These are phyloP conservation scores for Sporothrix sp. DNA, from an alignment of 2,329 filamentous ascomycete genomes.

Conservation along the genomic window DNA sequence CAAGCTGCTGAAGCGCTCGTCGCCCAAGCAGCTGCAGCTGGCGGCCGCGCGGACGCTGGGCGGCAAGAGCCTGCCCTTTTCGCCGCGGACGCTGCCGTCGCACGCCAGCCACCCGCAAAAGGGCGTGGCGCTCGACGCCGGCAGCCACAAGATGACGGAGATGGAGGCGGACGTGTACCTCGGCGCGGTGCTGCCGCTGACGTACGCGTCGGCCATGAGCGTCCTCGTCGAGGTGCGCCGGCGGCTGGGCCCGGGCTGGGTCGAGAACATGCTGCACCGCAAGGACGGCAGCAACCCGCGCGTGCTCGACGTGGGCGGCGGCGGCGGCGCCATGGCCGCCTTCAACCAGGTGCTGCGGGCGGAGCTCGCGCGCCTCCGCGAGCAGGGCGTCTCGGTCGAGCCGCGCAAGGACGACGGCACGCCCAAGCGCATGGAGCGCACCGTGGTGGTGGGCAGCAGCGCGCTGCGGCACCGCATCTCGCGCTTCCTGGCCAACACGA, in stretches of 20 bases:
- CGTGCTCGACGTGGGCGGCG: conserved; percentile 65
- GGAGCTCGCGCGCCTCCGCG: conserved; percentile 65
- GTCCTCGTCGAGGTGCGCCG: conserved; percentile 64
- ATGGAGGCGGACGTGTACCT: conserved; percentile 69
- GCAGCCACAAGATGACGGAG: conserved; percentile 57
- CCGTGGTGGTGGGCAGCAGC: conserved; percentile 69
- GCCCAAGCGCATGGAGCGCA: conserved; percentile 68
- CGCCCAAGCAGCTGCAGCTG: conserved; percentile 64
- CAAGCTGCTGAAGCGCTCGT: conserved; percentile 54
- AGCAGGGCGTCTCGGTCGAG: conserved; percentile 49
- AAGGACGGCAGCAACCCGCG: conserved; percentile 48
- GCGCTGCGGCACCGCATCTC: conserved; percentile 66
- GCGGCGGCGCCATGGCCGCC: conserved; percentile 62
- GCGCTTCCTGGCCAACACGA: conserved; percentile 73
- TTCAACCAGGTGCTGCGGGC: conserved; percentile 71
- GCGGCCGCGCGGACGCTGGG: conserved; percentile 68
- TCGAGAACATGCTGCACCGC: conserved; percentile 51
- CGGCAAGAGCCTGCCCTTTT: conserved; percentile 64
- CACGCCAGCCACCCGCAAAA: conserved; percentile 47
- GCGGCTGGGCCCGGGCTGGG: conserved; percentile 61
- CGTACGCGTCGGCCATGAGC: conserved; percentile 58
- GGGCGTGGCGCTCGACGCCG: conserved; percentile 53
- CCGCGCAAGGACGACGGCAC: conserved; percentile 34
- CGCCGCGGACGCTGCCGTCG: conserved; percentile 56
- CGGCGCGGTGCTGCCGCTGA: conserved; percentile 57